Percentiles rank a stretch among this genome's conserved stretches.
These are phyloP conservation scores for Fusarium sp. DNA, from an alignment of 2,329 filamentous ascomycete genomes.

Conservation along the genomic window DNA sequence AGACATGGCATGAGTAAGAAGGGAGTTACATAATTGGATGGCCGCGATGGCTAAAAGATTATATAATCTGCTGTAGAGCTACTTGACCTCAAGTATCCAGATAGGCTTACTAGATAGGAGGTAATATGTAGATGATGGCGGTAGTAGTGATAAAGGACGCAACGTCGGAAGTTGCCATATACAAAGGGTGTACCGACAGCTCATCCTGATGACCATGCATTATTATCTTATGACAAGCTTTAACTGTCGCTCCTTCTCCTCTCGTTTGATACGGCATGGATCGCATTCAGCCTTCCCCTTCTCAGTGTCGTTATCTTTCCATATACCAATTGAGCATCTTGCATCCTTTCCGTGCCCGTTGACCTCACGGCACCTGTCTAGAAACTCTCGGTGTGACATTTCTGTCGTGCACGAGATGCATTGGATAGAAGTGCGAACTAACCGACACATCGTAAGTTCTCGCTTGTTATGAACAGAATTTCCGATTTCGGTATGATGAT, in stretches of 20 bases:
- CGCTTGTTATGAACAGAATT: rapidly evolving
- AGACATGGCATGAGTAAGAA: background rate
- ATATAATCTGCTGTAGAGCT: background rate
- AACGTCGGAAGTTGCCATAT: rapidly evolving
- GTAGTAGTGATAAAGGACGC: rapidly evolving
- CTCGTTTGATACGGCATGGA: background rate
- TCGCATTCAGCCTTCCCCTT: background rate
- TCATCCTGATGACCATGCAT: no score
- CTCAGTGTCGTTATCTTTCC: rapidly evolving
- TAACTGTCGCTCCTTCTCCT: background rate
- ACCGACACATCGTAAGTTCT: background rate
- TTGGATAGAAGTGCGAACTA: background rate
- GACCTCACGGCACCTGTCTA: background rate
- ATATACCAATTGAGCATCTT: background rate
- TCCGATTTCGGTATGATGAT: rapidly evolving
- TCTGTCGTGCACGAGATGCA: background rate
- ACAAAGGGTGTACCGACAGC: no score
- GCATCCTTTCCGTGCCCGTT: background rate
- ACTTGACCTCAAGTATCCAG: rapidly evolving
- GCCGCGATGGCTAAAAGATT: no score
- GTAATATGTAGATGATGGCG: rapidly evolving
- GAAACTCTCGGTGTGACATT: background rate
- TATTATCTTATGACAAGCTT: background rate
- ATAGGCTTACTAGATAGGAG: rapidly evolving
- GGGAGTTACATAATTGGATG: background rate